Percentiles rank a stretch among this genome's conserved stretches.
Conservation (phyloP, 495 filamentous ascomycete species). For the Bombardia bombarda region DNA sequence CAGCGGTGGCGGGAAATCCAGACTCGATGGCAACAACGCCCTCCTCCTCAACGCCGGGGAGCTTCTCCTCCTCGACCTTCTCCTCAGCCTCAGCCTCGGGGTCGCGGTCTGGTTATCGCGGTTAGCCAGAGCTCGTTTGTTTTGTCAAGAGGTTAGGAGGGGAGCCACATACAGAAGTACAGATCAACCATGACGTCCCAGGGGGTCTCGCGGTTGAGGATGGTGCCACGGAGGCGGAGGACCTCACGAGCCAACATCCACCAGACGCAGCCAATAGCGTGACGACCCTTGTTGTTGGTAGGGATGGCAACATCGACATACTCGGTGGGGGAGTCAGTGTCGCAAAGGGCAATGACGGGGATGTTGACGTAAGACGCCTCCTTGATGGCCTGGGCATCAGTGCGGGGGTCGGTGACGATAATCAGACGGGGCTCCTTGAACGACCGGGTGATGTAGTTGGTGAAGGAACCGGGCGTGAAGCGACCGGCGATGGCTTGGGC, state of each 20-base stretch:
- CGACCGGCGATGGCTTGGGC: constrained; percentile 96
- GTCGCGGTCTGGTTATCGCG: constrained; percentile 64
- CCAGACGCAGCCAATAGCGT: constrained; percentile 97
- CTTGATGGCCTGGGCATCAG: constrained; percentile 99
- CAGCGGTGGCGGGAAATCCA: constrained; percentile 53
- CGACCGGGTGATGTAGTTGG: constrained; percentile 99
- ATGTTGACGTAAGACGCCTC: constrained; percentile 99
- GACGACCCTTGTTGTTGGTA: constrained; percentile 99
- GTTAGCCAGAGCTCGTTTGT: constrained; percentile 12
- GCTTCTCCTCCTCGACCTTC: constrained; percentile 61
- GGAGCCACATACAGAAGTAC: constrained; percentile 72
- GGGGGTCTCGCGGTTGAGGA: constrained; percentile 85
- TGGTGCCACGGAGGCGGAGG: constrained; percentile 92
- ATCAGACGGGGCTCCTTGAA: constrained; percentile 99
- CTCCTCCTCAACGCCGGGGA: constrained; percentile 75
- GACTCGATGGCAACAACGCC: constrained; percentile 69
- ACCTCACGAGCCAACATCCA: constrained; percentile 99
- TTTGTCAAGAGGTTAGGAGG: background rate
- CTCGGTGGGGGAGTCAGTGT: constrained; percentile 98
- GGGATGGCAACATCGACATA: constrained; percentile 99
- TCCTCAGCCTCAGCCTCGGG: constrained; percentile 98
- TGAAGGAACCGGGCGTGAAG: constrained; percentile 99
- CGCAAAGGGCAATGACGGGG: constrained; percentile 96
- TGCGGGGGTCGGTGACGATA: constrained; percentile 98
- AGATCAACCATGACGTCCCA: constrained; percentile 99